These are phyloP conservation scores for Bipolaris oryzae DNA, from an alignment of 2,329 filamentous ascomycete genomes.

Conservation along the genomic window DNA sequence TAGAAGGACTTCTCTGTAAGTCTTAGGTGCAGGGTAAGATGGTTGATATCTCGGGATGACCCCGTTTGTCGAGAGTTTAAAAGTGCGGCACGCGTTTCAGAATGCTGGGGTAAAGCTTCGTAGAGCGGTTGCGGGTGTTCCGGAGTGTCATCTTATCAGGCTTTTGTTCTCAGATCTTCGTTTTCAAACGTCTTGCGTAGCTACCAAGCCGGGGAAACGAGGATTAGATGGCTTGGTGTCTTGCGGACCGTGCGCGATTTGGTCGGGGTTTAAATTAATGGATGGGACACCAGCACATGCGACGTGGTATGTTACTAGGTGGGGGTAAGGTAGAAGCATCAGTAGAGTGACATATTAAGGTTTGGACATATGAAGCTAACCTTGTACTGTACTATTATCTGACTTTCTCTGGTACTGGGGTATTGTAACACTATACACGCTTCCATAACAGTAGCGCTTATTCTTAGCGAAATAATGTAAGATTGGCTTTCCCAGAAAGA, in stretches of 20 bases:
- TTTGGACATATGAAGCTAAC: background rate
- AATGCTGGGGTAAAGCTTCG: background rate
- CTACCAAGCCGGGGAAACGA: background rate
- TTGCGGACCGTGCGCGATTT: background rate
- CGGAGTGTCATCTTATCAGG: background rate
- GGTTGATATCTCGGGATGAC: background rate
- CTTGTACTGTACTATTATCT: too few species aligned
- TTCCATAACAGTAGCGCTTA: background rate
- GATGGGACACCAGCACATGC: background rate
- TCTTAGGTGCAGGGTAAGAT: background rate
- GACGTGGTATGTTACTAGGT: too few species aligned
- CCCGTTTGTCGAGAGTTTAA: background rate
- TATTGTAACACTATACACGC: background rate
- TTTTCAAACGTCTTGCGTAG: background rate
- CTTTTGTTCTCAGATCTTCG: too few species aligned
- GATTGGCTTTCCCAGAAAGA: too few species aligned
- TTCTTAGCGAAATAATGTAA: too few species aligned
- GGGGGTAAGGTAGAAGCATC: background rate
- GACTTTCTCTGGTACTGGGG: background rate
- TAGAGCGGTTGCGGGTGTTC: background rate
- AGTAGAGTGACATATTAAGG: background rate
- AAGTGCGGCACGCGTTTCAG: background rate
- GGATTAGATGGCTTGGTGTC: background rate
- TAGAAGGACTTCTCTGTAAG: background rate
- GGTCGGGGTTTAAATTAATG: background rate